Evolutionary conservation across 139 green algal genomes (phyloP).

Genomic region (Volvox africanus): DNA sequence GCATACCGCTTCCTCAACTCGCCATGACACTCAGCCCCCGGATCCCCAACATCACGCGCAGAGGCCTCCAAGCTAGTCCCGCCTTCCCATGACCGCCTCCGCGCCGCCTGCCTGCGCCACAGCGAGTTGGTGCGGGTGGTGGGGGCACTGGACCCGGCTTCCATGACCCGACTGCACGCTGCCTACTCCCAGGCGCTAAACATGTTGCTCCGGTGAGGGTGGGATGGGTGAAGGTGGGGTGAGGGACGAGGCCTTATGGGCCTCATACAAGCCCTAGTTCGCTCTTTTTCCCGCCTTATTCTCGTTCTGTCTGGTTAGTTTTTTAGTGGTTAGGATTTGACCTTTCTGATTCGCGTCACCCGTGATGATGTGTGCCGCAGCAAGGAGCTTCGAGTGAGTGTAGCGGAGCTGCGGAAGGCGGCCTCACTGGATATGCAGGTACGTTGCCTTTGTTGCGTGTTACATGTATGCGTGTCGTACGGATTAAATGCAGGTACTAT

Average conservation of each 20-base stretch:
- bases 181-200: conserved; percentile 18
- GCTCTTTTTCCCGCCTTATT: too few relatives aligned
- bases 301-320: neutral
- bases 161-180: conserved; percentile 29
- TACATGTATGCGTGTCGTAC: too few relatives aligned
- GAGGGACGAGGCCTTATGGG: too few relatives aligned
- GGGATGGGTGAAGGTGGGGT: neutral
- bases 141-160: conserved; percentile 47
- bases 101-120: conserved; percentile 17
- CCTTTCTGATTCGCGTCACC: neutral
- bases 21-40: neutral
- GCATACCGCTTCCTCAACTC: neutral
- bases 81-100: conserved; percentile 40
- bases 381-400: conserved; percentile 42
- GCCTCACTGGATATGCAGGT: conserved; percentile 30
- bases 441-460: neutral
- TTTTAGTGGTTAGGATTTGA: neutral
- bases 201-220: conserved; percentile 47
- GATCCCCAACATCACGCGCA: neutral
- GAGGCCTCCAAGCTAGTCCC: conserved; percentile 26
- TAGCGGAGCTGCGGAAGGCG: conserved; percentile 44
- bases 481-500: too few relatives aligned
- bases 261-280: too few relatives aligned
- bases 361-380: neutral
- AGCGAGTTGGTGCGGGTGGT: conserved; percentile 43